Conservation (phyloP, 495 filamentous ascomycete species). For the Astrothelium subdiscretum region DNA sequence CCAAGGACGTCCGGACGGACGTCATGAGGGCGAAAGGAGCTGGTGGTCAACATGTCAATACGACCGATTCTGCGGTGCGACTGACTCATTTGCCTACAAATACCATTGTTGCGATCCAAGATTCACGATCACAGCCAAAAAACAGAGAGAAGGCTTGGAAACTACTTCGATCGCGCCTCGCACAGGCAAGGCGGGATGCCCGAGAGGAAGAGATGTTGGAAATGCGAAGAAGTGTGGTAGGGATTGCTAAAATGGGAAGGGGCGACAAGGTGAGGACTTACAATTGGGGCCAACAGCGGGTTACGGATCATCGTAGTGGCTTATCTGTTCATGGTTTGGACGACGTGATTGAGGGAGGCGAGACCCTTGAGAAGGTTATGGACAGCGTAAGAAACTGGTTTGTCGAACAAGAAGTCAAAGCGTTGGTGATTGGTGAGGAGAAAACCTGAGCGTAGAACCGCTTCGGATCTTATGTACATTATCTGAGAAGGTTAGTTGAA, state of each 20-base stretch:
- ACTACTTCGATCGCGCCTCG: slow-evolving; percentile 69
- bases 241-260: slow-evolving; percentile 68
- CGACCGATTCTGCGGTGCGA: slow-evolving; percentile 88
- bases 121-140: slow-evolving; percentile 76
- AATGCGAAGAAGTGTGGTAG: slow-evolving; percentile 62
- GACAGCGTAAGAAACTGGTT: slow-evolving; percentile 74
- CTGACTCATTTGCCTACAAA: slow-evolving; percentile 85
- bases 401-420: slow-evolving; percentile 62
- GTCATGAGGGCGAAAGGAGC: slow-evolving; percentile 87
- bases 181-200: slow-evolving; percentile 67
- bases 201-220: slow-evolving; percentile 69
- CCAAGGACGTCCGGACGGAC: slow-evolving; percentile 73
- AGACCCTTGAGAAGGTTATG: slow-evolving; percentile 58
- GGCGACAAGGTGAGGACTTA: slow-evolving; percentile 93
- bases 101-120: slow-evolving; percentile 80
- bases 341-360: slow-evolving; percentile 52
- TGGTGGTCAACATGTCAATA: slow-evolving; percentile 96
- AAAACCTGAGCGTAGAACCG: background rate
- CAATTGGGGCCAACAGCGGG: slow-evolving; percentile 84
- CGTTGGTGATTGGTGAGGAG: slow-evolving; percentile 42
- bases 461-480: background rate
- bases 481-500: too few relatives aligned
- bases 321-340: slow-evolving; percentile 71
- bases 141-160: slow-evolving; percentile 84
- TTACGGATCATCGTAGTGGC: slow-evolving; percentile 87